Base-by-base conservation (phyloP, 768 basidiomycete species). In the Naganishia friedmannii region DNA sequence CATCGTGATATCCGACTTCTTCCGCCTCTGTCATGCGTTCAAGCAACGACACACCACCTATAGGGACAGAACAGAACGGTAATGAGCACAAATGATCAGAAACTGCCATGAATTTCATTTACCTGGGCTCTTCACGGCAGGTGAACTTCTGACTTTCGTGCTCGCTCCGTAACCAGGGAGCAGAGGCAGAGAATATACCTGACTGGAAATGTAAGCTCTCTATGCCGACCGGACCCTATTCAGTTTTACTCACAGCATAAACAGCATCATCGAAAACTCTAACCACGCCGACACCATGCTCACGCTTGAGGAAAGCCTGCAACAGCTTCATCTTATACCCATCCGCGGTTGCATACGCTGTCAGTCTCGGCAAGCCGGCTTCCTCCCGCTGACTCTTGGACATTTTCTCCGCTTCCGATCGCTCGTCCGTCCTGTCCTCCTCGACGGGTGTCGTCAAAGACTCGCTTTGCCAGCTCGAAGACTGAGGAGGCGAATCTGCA, bases 111-210 rank as follows among this genome's bases (percentile, higher is more conserved):
- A 39, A 19, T 12, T 21, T 8, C 9, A 66, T 53, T 26, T 29
- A 72, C 67, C 72, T 28, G 80, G 81, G 5, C 76, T 77, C 58
- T 82, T 85, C 3, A 87, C 84, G 13, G 88, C 86, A 3, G 85
- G 87, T 0, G 91, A 92, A 0, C 91, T 93, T n/a, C 94, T 89
- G 31, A 96, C 83, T 70, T 90, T 92, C 2, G 89, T 87, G 51
- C 88, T 86, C 0, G 90, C 89, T 0, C 90, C 89, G 75, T 97
- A 97, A 0, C 94, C 94, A 9, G 94, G 92, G 19, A 96, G 85
- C 3, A 97, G 84, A 1, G 94, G 94, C 0, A 95, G 85, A 78
- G 92, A 90, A 77, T 97, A 95, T 84, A 94, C 88, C 93, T 93
- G 71, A n/a, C n/a, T 8, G 19, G 19, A 1, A 15, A 39, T 7